Evolutionary conservation across 1,284 basidiomycete genomes (phyloP).

Genomic region (Athelia psychrophila): DNA sequence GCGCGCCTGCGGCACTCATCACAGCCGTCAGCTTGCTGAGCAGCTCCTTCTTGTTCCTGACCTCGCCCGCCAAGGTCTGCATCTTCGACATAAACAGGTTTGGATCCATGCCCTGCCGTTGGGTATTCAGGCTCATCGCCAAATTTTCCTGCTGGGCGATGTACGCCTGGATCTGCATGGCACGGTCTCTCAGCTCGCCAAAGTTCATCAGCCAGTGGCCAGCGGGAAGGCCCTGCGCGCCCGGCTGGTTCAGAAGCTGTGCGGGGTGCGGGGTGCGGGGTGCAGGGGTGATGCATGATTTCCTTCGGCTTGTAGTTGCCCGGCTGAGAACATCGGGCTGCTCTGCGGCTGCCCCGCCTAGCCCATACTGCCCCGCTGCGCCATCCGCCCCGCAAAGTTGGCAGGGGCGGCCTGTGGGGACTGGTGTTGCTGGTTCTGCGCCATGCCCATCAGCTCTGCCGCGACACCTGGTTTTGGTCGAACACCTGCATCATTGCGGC

Average conservation of each 20-base stretch:
- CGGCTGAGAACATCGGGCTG: slow-evolving; percentile 40
- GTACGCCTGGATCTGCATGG: slow-evolving; percentile 14
- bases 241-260: slow-evolving; percentile 11
- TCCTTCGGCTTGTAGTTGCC: slow-evolving; percentile 38
- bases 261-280: slow-evolving; percentile 22
- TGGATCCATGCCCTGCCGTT: slow-evolving; percentile 25
- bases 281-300: slow-evolving; percentile 48
- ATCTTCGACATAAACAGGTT: slow-evolving; percentile 26
- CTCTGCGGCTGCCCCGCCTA: slow-evolving; percentile 24
- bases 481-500: slow-evolving; percentile 37
- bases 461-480: slow-evolving; percentile 22
- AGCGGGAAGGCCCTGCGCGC: background rate
- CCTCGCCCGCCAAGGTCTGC: slow-evolving; percentile 24
- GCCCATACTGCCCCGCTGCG: slow-evolving; percentile 25
- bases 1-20: slow-evolving; percentile 14
- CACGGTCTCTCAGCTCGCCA: slow-evolving; percentile 19
- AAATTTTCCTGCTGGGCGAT: slow-evolving; percentile 15
- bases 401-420: slow-evolving; percentile 29
- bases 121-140: slow-evolving; percentile 18
- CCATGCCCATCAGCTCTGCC: slow-evolving; percentile 49
- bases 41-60: slow-evolving; percentile 32
- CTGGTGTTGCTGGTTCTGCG: slow-evolving; percentile 45
- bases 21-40: slow-evolving; percentile 27
- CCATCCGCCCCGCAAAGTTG: slow-evolving; percentile 34
- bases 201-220: slow-evolving; percentile 8